A percentile compares a stretch with the other conserved stretches of the same genome.
These are phyloP conservation scores for Cystobasidium ongulense DNA, from an alignment of 768 basidiomycete species.

Conservation along the genomic window DNA sequence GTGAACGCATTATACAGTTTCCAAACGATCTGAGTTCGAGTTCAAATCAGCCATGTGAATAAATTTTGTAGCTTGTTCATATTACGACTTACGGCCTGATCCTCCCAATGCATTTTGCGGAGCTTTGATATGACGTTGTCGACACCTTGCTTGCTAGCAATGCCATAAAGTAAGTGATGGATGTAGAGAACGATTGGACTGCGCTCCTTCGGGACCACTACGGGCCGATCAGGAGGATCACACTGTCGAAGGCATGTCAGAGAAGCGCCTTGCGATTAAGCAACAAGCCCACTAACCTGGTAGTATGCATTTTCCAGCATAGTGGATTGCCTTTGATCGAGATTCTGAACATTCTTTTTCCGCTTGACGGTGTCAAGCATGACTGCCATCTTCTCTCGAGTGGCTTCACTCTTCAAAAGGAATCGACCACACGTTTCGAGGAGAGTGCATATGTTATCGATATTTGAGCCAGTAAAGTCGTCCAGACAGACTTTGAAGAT, in stretches of 20 bases:
- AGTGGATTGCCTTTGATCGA: constrained; percentile 80
- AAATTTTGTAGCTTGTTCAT: too few relatives aligned
- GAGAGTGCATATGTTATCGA: constrained; percentile 84
- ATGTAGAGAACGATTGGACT: constrained; percentile 85
- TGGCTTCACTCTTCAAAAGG: constrained; percentile 76
- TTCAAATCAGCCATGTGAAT: too few relatives aligned
- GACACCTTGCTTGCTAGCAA: constrained; percentile 82
- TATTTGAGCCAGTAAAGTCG: constrained; percentile 82
- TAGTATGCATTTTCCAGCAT: constrained; percentile 97
- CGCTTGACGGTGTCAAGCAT: constrained; percentile 87
- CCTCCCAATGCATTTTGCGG: constrained; percentile 95
- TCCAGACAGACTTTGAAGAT: constrained; percentile 95
- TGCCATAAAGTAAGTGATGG: constrained; percentile 86
- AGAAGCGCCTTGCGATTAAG: too few relatives aligned
- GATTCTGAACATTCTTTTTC: constrained; percentile 84
- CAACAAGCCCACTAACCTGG: constrained; percentile 54
- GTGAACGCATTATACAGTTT: constrained; percentile 81
- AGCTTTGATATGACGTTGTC: constrained; percentile 91
- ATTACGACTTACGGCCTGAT: constrained; percentile 46
- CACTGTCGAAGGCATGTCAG: constrained; percentile 57
- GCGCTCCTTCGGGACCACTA: constrained; percentile 74
- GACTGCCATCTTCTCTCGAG: constrained; percentile 70
- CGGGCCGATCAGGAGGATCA: constrained; percentile 89
- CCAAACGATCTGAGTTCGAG: constrained; percentile 56
- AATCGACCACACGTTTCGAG: constrained; percentile 92